Conservation (phyloP, 345 rosid species). For the Mallotus nudiflorus region DNA sequence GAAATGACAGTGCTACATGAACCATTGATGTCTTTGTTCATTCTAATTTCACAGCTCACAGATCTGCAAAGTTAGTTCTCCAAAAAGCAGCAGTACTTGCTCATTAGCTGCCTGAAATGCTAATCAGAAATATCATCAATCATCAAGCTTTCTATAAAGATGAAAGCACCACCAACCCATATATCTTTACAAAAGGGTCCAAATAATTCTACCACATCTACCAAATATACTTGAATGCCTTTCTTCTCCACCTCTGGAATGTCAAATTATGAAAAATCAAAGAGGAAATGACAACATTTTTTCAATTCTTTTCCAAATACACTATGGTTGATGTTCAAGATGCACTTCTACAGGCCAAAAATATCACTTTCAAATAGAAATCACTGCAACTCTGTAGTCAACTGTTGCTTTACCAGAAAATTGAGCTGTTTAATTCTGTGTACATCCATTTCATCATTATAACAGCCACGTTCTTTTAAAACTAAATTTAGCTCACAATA, state of each 20-base stretch:
- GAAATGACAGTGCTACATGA: not conserved
- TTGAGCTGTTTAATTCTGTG: not conserved
- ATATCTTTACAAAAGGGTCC: not conserved
- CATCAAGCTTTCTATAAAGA: not conserved
- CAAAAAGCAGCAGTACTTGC: not conserved
- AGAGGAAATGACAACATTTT: not conserved
- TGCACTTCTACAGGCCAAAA: too few species aligned
- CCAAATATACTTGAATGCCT: not conserved
- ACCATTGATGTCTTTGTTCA: not conserved
- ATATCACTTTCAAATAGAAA: too few species aligned
- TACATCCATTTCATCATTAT: not conserved
- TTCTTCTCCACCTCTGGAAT: not conserved
- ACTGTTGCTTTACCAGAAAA: not conserved
- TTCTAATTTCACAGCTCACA: not conserved
- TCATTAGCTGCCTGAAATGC: not conserved
- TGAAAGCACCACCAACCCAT: conserved; percentile 4
- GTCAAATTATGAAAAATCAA: not conserved
- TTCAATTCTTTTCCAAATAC: too few species aligned
- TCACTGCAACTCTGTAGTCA: too few species aligned
- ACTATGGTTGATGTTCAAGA: too few species aligned
- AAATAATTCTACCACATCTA: not conserved
- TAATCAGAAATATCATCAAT: not conserved
- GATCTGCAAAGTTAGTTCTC: conserved; percentile 5
- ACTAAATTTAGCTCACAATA: not conserved
- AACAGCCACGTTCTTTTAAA: too few species aligned